Conservation (phyloP, 306 rosid genomes). For the Fagus crenata region DNA sequence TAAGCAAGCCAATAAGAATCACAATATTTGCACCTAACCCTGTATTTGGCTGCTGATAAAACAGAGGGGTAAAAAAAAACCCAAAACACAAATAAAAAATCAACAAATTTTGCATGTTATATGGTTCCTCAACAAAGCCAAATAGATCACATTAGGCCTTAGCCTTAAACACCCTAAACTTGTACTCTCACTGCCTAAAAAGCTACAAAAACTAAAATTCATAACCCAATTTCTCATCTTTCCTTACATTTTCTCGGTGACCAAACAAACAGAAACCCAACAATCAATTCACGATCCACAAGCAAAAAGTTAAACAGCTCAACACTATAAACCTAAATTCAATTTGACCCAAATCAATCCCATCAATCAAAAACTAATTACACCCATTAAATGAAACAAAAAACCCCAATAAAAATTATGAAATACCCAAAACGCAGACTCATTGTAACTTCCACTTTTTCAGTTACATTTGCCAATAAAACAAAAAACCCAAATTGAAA, state of each 20-base stretch:
- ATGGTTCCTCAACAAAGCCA: conserved; percentile 16
- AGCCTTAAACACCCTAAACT: conserved; percentile 15
- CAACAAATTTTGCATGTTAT: not conserved
- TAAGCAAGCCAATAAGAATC: not conserved
- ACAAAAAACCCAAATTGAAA: conserved; percentile 22
- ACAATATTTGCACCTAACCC: not conserved
- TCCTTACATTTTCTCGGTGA: conserved; percentile 6
- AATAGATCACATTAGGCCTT: conserved; percentile 12
- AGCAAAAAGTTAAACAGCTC: conserved; percentile 24
- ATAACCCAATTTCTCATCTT: conserved; percentile 19
- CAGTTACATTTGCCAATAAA: conserved; percentile 20
- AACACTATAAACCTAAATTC: conserved; percentile 32
- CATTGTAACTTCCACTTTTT: conserved; percentile 25
- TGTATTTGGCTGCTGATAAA: not conserved
- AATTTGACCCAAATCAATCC: conserved; percentile 32
- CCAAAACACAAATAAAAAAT: not conserved
- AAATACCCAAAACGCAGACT: conserved; percentile 33
- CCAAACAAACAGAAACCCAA: conserved; percentile 17
- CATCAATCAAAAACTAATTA: conserved; percentile 25
- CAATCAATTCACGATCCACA: conserved; percentile 25
- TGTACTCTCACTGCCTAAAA: conserved; percentile 21
- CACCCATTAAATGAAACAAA: conserved; percentile 19
- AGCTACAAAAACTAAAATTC: conserved; percentile 3
- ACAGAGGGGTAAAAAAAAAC: not conserved
- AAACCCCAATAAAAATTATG: conserved; percentile 3